Evolutionary conservation across 2,329 filamentous ascomycete species (phyloP).

Genomic region (Neoscytalidium dimidiatum): DNA sequence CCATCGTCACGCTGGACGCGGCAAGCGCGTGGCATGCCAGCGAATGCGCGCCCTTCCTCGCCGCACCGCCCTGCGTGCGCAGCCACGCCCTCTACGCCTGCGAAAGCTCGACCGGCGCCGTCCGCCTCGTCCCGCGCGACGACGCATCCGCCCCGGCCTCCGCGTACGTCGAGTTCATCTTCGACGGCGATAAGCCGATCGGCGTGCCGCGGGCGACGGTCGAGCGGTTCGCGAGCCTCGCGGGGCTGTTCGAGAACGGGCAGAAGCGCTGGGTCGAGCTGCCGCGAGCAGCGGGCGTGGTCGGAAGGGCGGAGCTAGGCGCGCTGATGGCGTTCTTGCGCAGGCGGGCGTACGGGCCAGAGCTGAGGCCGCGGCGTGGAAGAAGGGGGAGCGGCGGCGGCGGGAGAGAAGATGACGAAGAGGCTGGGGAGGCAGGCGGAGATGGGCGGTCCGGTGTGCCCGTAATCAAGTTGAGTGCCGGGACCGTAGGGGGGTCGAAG

Average conservation of each 20-base stretch:
- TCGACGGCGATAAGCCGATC: conserved; percentile 26
- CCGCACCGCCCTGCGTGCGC: conserved; percentile 26
- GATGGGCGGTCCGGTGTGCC: not conserved
- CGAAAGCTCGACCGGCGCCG: not conserved
- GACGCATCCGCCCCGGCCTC: not conserved
- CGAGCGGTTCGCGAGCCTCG: conserved; percentile 25
- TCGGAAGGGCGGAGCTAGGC: not conserved
- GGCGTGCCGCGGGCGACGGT: conserved; percentile 35
- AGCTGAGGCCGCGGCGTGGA: conserved; percentile 10
- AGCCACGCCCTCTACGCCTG: conserved; percentile 32
- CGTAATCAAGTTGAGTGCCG: not conserved
- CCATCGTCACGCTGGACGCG: conserved; percentile 24
- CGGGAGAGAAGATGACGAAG: too few species aligned
- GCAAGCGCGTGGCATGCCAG: conserved; percentile 36
- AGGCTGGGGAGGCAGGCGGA: not conserved
- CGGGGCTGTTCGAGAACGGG: not conserved
- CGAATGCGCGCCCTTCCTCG: conserved; percentile 34
- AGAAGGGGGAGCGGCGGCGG: not conserved
- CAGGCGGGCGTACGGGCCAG: not conserved
- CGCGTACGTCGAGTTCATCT: conserved; percentile 37
- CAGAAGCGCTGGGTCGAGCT: not conserved
- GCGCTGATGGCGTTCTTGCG: not conserved
- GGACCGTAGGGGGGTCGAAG: too few species aligned
- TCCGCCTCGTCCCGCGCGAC: not conserved
- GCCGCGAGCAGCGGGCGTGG: not conserved